phyloP scores from a whole-genome alignment of 1,284 basidiomycete genomes.

The Hemileia vastatrix region DNA sequence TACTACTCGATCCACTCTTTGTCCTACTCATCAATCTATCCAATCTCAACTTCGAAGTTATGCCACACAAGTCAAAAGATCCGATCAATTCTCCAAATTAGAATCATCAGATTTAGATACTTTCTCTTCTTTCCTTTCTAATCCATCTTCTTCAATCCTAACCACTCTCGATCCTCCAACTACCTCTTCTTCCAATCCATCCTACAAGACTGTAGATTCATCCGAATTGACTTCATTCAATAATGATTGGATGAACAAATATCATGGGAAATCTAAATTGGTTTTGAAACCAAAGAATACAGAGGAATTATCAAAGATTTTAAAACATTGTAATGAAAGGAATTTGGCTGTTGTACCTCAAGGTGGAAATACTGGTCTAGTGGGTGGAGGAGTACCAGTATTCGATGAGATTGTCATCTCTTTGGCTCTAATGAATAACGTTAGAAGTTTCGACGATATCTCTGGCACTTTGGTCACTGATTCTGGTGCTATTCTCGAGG shows the following conservation, averaged over 20 bases:
- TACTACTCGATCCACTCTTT: no score
- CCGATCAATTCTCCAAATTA: no score
- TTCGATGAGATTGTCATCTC: slow-evolving; percentile 81
- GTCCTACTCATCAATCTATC: no score
- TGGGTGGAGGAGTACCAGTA: slow-evolving; percentile 86
- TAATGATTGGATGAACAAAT: slow-evolving; percentile 24
- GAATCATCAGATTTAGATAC: no score
- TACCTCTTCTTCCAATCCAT: no score
- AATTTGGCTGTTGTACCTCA: slow-evolving; percentile 78
- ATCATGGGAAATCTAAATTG: slow-evolving; percentile 12
- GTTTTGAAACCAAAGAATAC: slow-evolving; percentile 21
- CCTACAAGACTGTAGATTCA: no score
- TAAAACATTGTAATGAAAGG: slow-evolving; percentile 15
- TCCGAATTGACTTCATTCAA: slow-evolving; percentile 21
- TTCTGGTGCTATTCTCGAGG: slow-evolving; percentile 90
- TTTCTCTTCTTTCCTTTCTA: no score
- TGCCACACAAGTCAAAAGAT: no score
- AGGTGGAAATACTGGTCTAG: slow-evolving; percentile 95
- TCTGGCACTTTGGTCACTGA: slow-evolving; percentile 61
- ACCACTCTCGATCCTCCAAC: no score
- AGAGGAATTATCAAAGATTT: slow-evolving; percentile 10
- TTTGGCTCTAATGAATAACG: slow-evolving; percentile 68
- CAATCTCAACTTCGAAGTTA: no score
- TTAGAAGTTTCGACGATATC: slow-evolving; percentile 84
- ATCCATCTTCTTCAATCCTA: no score